phyloP scores from a whole-genome alignment of 441 rosid genomes.

The Gossypium davidsonii region DNA sequence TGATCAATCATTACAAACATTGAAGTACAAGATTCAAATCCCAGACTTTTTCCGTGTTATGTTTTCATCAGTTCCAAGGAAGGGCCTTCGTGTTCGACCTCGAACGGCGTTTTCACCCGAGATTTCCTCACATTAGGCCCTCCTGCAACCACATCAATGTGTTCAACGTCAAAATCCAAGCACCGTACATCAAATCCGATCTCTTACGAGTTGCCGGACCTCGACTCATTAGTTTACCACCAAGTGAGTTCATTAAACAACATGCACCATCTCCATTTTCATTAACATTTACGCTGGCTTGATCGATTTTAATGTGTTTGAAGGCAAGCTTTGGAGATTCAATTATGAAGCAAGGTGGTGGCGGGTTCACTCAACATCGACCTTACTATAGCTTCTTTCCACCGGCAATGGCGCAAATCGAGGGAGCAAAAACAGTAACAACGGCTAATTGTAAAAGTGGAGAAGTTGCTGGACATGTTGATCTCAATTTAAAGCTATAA shows the following conservation, averaged over 20 bases:
- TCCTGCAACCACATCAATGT: constrained; percentile 20
- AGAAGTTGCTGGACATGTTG: constrained; percentile 37
- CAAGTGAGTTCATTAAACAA: constrained; percentile 29
- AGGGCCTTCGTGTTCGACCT: constrained; percentile 23
- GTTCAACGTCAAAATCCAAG: constrained; percentile 20
- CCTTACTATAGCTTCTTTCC: constrained; percentile 40
- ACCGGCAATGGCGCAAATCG: constrained; percentile 22
- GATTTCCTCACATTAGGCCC: constrained; percentile 45
- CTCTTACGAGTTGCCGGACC: constrained; percentile 18
- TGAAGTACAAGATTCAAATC: neutral
- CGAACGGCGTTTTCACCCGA: constrained; percentile 19
- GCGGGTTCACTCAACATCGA: constrained; percentile 17
- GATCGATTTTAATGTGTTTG: neutral
- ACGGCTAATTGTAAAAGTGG: constrained; percentile 16
- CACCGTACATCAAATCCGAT: constrained; percentile 21
- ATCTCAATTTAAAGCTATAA: constrained; percentile 47
- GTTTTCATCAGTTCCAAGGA: constrained; percentile 22
- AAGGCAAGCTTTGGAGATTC: constrained; percentile 31
- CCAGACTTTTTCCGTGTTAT: neutral
- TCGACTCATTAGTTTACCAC: constrained; percentile 23
- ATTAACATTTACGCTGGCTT: neutral
- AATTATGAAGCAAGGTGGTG: constrained; percentile 6
- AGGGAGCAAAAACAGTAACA: constrained; percentile 16
- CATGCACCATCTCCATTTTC: constrained; percentile 1
- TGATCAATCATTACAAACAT: neutral